These are phyloP conservation scores for Dipteronia sinensis DNA, from an alignment of 345 rosid genomes.

Conservation along the genomic window DNA sequence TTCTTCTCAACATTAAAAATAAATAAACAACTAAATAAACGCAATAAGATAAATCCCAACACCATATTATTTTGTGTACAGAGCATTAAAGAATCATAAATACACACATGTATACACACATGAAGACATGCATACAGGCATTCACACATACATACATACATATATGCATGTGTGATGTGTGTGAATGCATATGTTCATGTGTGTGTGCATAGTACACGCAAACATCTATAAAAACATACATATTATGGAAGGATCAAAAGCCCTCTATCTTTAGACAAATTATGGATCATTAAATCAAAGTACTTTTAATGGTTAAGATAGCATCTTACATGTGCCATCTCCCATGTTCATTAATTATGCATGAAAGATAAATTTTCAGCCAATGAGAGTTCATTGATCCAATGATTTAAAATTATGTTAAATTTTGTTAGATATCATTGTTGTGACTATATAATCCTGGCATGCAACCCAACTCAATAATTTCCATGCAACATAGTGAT, in stretches of 20 bases:
- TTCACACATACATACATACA: background rate
- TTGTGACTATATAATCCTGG: background rate
- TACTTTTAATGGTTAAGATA: background rate
- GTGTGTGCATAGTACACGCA: background rate
- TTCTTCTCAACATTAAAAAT: background rate
- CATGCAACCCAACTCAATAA: background rate
- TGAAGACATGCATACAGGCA: slow-evolving; percentile 1
- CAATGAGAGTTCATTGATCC: background rate
- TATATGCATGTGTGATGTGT: background rate
- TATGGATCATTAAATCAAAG: background rate
- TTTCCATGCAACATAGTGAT: background rate
- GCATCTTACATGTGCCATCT: background rate
- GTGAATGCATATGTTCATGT: background rate
- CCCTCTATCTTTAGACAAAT: background rate
- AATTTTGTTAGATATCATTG: too few relatives aligned
- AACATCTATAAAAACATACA: too few relatives aligned
- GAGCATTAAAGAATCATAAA: background rate
- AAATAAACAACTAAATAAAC: too few relatives aligned
- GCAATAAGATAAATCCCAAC: background rate
- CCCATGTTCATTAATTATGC: background rate
- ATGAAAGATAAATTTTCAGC: background rate
- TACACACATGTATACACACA: background rate
- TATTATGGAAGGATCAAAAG: background rate
- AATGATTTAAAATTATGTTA: background rate
- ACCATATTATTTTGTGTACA: background rate